Percentiles rank a stretch among this genome's conserved stretches.
These are phyloP conservation scores for Prototheca cutis DNA, from an alignment of 163 green algal species.

Conservation along the genomic window DNA sequence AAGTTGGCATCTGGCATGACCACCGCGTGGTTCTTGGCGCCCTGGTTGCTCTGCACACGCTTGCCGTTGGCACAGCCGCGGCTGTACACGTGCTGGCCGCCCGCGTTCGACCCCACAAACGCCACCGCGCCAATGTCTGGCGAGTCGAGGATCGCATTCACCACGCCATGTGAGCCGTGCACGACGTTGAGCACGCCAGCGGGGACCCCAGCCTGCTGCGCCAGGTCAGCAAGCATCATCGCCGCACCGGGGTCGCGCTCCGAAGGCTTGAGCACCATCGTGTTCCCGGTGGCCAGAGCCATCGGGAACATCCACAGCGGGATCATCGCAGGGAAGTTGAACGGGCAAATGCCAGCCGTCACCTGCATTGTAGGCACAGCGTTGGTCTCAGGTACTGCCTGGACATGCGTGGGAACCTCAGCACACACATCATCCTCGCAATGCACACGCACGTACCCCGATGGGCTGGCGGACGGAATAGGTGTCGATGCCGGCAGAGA, in stretches of 20 bases:
- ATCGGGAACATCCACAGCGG: conserved; percentile 92
- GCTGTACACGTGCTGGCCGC: conserved; percentile 76
- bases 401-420: too few relatives aligned
- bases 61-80: conserved; percentile 74
- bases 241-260: conserved; percentile 74
- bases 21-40: conserved; percentile 96
- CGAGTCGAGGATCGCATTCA: conserved; percentile 86
- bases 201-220: conserved; percentile 62
- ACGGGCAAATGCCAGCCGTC: conserved; percentile 83
- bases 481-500: conserved; percentile 86
- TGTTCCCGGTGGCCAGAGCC: conserved; percentile 74
- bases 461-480: conserved; percentile 83
- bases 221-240: conserved; percentile 81
- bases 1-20: conserved; percentile 86
- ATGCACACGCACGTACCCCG: too few relatives aligned
- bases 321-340: conserved; percentile 91
- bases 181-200: conserved; percentile 92
- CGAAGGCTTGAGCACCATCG: conserved; percentile 84
- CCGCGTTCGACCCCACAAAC: conserved; percentile 81
- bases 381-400: too few relatives aligned
- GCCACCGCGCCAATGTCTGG: conserved; percentile 81
- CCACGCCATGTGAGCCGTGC: conserved; percentile 71
- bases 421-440: too few relatives aligned
- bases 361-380: too few relatives aligned
- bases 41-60: conserved; percentile 84